A percentile compares a stretch with the other conserved stretches of the same genome.
Conservation (phyloP, 2,329 filamentous ascomycete genomes). For the Colletotrichum costaricense region DNA sequence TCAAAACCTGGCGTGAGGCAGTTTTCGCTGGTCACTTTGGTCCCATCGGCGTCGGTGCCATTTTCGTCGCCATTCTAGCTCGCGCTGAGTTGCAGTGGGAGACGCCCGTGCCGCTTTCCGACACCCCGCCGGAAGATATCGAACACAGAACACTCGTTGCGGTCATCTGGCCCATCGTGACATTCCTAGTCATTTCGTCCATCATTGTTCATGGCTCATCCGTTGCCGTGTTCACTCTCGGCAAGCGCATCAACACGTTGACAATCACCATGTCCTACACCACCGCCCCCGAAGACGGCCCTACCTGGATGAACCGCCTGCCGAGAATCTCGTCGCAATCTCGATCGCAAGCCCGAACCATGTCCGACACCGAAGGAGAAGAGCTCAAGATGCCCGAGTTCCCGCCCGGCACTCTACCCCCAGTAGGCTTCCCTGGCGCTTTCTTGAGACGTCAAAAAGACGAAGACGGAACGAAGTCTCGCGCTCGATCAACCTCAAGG, state of each 20-base stretch:
- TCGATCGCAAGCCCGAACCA: slow-evolving; percentile 85
- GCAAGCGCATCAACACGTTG: slow-evolving; percentile 97
- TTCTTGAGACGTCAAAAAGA: slow-evolving; percentile 88
- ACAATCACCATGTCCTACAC: slow-evolving; percentile 98
- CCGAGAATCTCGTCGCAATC: slow-evolving; percentile 76
- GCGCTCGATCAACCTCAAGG: slow-evolving; percentile 62
- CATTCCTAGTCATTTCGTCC: slow-evolving; percentile 92
- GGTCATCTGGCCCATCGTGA: slow-evolving; percentile 94
- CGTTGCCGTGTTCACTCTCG: slow-evolving; percentile 95
- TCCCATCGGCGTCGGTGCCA: slow-evolving; percentile 95
- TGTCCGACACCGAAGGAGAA: slow-evolving; percentile 81
- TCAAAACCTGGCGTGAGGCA: slow-evolving; percentile 98
- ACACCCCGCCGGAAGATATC: slow-evolving; percentile 64
- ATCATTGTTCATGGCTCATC: slow-evolving; percentile 98
- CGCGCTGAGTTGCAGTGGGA: slow-evolving; percentile 89
- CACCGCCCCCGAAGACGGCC: slow-evolving; percentile 85
- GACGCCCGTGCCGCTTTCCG: slow-evolving; percentile 77
- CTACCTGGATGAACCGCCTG: slow-evolving; percentile 94
- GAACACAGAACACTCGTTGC: slow-evolving; percentile 78
- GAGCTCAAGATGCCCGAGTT: slow-evolving; percentile 70
- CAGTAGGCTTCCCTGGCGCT: slow-evolving; percentile 76
- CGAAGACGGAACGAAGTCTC: slow-evolving; percentile 68
- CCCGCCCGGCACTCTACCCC: slow-evolving; percentile 78
- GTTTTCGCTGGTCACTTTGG: slow-evolving; percentile 98
- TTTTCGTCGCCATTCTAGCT: slow-evolving; percentile 93